Conservation (phyloP, 2,329 filamentous ascomycete genomes). For the Aspergillaceae sp. region DNA sequence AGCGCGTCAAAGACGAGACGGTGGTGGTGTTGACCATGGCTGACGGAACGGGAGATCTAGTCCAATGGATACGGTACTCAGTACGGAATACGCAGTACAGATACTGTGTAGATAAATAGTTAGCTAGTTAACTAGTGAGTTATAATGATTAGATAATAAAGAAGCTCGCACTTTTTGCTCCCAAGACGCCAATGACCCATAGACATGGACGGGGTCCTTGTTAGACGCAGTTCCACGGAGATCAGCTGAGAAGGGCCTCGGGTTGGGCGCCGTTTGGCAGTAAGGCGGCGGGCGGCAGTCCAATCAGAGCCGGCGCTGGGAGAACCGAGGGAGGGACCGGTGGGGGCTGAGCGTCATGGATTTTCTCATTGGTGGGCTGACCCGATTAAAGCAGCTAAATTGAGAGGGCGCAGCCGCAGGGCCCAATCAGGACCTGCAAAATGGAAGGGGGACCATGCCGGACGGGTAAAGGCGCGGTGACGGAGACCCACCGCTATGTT, state of each 20-base stretch:
- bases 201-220: conserved; percentile 27
- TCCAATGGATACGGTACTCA: too few species aligned
- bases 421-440: background rate
- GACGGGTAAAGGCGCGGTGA: conserved; percentile 21
- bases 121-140: too few species aligned
- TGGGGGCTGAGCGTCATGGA: too few species aligned
- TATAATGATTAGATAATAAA: too few species aligned
- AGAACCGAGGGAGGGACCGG: background rate
- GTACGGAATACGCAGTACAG: too few species aligned
- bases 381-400: background rate
- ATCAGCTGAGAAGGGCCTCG: conserved; percentile 24
- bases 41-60: conserved; percentile 14
- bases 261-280: conserved; percentile 14
- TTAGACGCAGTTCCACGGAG: conserved; percentile 19
- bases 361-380: background rate
- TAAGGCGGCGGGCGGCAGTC: background rate
- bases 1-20: conserved; percentile 14
- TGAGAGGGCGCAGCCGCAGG: background rate
- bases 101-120: too few species aligned
- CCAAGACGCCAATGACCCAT: conserved; percentile 21
- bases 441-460: conserved; percentile 1
- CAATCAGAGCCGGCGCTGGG: background rate
- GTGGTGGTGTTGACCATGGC: conserved; percentile 12
- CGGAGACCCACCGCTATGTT: conserved; percentile 12
- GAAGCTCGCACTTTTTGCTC: too few species aligned